Evolutionary conservation across 2,329 filamentous ascomycete genomes (phyloP).

Genomic region (Gaeumannomyces sp.): DNA sequence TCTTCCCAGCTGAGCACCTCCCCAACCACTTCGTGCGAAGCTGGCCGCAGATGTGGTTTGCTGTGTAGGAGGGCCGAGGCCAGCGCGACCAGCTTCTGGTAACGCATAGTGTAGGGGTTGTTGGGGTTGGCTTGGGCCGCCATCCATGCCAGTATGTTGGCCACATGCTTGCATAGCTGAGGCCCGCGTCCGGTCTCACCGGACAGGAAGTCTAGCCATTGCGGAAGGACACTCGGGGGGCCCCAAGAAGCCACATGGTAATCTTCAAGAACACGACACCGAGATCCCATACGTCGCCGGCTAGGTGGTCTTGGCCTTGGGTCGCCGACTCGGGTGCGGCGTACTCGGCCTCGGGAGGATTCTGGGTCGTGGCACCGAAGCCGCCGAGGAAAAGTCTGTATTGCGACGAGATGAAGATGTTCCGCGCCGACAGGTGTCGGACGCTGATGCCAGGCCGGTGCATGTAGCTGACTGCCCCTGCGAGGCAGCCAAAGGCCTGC

Average conservation of each 20-base stretch:
- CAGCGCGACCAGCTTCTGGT: neutral
- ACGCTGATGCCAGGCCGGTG: conserved; percentile 1
- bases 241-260: conserved; percentile 1
- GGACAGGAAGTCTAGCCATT: neutral
- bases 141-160: neutral
- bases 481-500: conserved; percentile 7
- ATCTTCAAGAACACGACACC: conserved; percentile 4
- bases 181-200: neutral
- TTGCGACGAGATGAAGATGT: neutral
- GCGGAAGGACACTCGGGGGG: neutral
- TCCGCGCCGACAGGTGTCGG: neutral
- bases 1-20: neutral
- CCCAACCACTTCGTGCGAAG: neutral
- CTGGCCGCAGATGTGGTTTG: neutral
- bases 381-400: neutral
- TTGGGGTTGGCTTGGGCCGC: neutral
- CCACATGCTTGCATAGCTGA: neutral
- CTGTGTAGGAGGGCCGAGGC: neutral
- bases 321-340: neutral
- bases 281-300: conserved; percentile 1
- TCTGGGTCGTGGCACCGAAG: conserved; percentile 1
- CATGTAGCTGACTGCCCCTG: neutral
- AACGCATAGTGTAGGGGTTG: neutral
- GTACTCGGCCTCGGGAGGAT: neutral
- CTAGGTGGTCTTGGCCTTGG: neutral